Base-by-base conservation (phyloP, 2,329 filamentous ascomycete species). In the Penicillium sp. region DNA sequence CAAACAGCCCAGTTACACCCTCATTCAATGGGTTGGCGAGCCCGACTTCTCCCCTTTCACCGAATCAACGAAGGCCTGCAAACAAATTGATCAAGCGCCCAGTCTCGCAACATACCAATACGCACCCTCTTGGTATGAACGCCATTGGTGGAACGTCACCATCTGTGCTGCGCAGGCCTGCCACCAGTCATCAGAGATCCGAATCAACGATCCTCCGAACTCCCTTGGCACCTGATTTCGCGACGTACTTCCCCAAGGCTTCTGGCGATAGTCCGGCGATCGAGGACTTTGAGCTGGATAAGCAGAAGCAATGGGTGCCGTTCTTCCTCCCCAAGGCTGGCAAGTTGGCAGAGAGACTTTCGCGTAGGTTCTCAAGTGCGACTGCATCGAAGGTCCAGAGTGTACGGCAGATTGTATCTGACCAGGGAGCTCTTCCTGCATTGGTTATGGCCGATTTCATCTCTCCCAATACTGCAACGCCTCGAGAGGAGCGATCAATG, bases 31-130 rank as follows among this genome's bases (percentile, higher is more conserved):
- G 77, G 50, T 82, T 81, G 23, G 78, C 74, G 18, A 79, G 77
- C 41, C 80, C 81, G 49, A 78, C 81, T 38, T 64, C 80, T 51
- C 64, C 68, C 38, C 63, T 61, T 41, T 61, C 68, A 19, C 58
- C 67, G 30, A 64, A 63, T 51, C 62, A 65, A 52, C 66, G 66
- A 56, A 67, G 70, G 60, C 57, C 60, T 23, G 81, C 80, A 23
- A 87, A 87, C 71, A 86, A 84, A 69, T 76, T 87, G 8, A 81
- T 87, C 49, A 87, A 87, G 70, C 79, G 84, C 39, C 78, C 81
- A 5, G 76, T 79, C 18, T 86, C 84, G 10, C 74, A 82, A 46
- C 78, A 77, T 60, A 74, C 74, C 40, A 67, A 79, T 46, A 70
- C 69, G 50, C 70, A 76, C 55, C 67, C 75, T 11, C 66, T 73